phyloP scores from a whole-genome alignment of 2,329 filamentous ascomycete genomes.

The Ophiocordyceps camponoti-saundersi region DNA sequence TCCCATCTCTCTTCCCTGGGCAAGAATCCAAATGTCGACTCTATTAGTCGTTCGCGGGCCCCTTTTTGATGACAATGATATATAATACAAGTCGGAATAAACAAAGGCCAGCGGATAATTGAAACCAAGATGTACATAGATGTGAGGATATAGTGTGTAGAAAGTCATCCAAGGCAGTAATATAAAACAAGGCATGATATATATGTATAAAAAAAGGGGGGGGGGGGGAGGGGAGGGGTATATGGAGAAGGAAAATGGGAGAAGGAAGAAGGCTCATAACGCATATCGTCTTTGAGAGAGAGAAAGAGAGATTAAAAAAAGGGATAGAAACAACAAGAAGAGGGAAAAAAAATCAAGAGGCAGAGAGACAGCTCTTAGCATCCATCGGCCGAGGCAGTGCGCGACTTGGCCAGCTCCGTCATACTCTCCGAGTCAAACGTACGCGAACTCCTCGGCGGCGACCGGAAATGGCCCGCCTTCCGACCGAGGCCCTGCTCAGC shows the following conservation, averaged over 20 bases:
- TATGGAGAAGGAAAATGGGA: neutral
- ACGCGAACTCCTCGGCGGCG: constrained; percentile 12
- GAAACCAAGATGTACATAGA: too few species aligned
- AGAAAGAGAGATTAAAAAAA: neutral
- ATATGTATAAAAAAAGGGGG: too few species aligned
- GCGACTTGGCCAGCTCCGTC: constrained; percentile 26
- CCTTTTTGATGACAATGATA: too few species aligned
- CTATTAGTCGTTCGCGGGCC: too few species aligned
- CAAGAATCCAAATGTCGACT: too few species aligned
- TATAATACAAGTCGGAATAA: too few species aligned
- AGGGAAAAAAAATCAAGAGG: too few species aligned
- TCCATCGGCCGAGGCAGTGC: constrained; percentile 18
- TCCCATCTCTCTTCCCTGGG: too few species aligned
- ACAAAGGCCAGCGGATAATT: too few species aligned
- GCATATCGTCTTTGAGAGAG: neutral
- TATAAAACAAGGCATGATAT: neutral
- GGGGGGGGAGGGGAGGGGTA: neutral
- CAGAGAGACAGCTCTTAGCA: neutral
- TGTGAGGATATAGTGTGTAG: neutral
- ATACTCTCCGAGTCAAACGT: constrained; percentile 32
- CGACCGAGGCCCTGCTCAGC: constrained; percentile 1
- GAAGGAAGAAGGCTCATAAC: neutral
- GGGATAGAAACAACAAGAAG: too few species aligned
- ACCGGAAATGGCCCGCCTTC: constrained; percentile 12
- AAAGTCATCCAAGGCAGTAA: neutral